Evolutionary conservation across 2,329 filamentous ascomycete species (phyloP).

Genomic region (Fusarium sp.): DNA sequence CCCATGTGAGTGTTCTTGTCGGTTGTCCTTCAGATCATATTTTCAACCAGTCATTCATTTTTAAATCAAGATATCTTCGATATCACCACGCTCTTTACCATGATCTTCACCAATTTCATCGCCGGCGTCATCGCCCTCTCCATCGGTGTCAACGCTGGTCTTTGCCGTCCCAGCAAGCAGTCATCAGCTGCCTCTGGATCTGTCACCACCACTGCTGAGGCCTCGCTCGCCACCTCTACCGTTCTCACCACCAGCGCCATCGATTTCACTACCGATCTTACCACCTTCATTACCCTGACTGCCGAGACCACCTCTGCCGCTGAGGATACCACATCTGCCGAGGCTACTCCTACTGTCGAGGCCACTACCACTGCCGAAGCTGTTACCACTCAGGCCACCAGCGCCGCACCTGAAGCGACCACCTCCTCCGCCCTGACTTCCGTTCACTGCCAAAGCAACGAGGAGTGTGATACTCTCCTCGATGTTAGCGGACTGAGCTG

Average conservation of each 20-base stretch:
- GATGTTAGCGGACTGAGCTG: constrained; percentile 6
- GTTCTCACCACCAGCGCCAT: neutral
- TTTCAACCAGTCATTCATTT: neutral
- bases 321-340: neutral
- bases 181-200: neutral
- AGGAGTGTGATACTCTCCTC: neutral
- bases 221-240: neutral
- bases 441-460: neutral
- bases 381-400: neutral
- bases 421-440: neutral
- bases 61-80: neutral
- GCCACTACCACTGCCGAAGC: neutral
- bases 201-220: neutral
- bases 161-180: neutral
- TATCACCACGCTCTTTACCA: constrained; percentile 1
- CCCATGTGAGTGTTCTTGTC: too few relatives aligned
- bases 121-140: neutral
- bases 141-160: neutral
- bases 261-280: neutral
- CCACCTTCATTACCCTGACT: neutral
- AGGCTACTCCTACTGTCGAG: neutral
- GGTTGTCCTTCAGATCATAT: neutral
- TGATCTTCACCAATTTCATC: neutral
- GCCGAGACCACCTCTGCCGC: too few relatives aligned
- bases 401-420: neutral